A percentile compares a stretch with the other conserved stretches of the same genome.
phyloP scores from a whole-genome alignment of 495 filamentous ascomycete species.

The Clohesyomyces aquaticus region DNA sequence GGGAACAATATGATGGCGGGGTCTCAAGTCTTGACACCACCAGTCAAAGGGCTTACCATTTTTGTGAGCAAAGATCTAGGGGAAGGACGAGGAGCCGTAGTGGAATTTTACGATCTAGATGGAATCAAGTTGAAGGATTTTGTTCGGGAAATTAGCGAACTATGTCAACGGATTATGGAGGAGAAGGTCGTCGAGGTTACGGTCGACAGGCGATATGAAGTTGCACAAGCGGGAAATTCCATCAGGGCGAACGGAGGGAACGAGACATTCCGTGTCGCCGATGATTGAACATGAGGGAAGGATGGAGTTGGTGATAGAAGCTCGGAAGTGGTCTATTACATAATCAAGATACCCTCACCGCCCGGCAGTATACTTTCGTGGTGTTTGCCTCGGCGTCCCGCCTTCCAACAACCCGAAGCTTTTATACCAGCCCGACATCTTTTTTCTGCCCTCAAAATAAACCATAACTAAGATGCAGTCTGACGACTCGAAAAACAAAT shows the following conservation, averaged over 20 bases:
- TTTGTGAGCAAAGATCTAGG: no score
- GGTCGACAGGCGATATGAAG: background rate
- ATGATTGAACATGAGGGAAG: no score
- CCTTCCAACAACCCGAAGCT: background rate
- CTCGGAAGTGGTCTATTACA: background rate
- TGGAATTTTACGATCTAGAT: background rate
- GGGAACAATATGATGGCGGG: no score
- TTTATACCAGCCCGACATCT: background rate
- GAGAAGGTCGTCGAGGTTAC: background rate
- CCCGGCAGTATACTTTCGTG: background rate
- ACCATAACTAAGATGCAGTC: background rate
- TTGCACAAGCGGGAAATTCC: no score
- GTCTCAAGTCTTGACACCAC: no score
- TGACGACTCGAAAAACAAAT: constrained; percentile 57
- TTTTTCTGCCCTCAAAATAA: background rate
- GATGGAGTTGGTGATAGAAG: background rate
- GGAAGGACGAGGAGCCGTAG: background rate
- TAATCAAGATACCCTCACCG: background rate
- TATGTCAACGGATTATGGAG: no score
- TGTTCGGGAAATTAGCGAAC: background rate
- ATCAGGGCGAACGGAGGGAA: no score
- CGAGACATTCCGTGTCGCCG: background rate
- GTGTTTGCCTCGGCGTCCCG: background rate
- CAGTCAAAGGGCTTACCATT: background rate
- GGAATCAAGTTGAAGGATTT: background rate